Percentiles rank a stretch among this genome's conserved stretches.
These are phyloP conservation scores for Calvatia gigantea DNA, from an alignment of 768 basidiomycete species.

Conservation along the genomic window DNA sequence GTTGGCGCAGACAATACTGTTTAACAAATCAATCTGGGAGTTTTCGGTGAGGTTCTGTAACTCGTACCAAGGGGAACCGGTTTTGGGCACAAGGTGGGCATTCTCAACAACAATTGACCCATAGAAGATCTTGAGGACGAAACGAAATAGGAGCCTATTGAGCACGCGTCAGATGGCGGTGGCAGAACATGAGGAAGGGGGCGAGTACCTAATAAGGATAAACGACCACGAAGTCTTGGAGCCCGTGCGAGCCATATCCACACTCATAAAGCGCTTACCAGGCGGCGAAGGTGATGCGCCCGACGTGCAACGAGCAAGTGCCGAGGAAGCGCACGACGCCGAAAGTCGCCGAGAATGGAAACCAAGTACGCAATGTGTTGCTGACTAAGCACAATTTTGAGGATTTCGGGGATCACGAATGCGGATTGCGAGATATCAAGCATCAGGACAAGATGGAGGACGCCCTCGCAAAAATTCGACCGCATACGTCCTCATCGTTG, in stretches of 20 bases:
- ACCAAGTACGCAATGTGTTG: not conserved
- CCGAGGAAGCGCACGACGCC: not conserved
- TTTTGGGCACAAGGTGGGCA: conserved; percentile 62
- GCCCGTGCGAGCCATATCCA: conserved; percentile 21
- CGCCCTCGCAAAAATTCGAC: conserved; percentile 79
- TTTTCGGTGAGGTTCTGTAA: not conserved
- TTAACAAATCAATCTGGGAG: conserved; percentile 8
- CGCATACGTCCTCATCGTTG: conserved; percentile 78
- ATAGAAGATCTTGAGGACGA: conserved; percentile 90
- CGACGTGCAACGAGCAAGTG: not conserved
- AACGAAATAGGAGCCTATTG: conserved; percentile 63
- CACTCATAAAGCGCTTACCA: not conserved
- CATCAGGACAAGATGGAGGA: conserved; percentile 45
- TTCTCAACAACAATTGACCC: conserved; percentile 86
- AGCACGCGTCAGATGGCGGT: not conserved
- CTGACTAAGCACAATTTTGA: conserved; percentile 19
- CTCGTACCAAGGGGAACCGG: conserved; percentile 70
- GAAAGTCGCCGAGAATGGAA: not conserved
- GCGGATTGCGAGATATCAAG: not conserved
- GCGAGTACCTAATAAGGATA: conserved; percentile 54
- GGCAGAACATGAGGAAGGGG: not conserved
- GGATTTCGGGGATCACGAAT: conserved; percentile 8
- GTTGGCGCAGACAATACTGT: conserved; percentile 82
- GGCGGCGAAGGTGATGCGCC: not conserved
- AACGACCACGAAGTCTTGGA: conserved; percentile 46